Conservation (phyloP, 257 asterid genomes). For the Primulina eburnea region DNA sequence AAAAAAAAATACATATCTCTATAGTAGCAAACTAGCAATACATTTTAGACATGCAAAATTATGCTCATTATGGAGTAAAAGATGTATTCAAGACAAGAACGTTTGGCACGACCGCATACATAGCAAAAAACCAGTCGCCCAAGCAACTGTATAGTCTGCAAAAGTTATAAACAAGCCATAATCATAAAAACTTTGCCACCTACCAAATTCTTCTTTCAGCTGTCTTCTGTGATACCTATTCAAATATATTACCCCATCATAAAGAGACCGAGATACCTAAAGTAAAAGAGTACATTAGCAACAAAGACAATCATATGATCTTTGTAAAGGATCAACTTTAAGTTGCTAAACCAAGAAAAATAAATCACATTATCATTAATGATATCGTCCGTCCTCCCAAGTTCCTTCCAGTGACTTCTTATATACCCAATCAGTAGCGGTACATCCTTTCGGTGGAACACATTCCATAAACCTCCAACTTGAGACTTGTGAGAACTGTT, state of each 20-base stretch:
- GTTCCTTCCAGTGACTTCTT: constrained; percentile 50
- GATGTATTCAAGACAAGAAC: neutral
- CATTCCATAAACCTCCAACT: constrained; percentile 89
- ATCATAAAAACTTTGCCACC: constrained; percentile 28
- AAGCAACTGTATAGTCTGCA: neutral
- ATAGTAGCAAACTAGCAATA: neutral
- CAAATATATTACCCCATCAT: constrained; percentile 64
- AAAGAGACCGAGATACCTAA: constrained; percentile 71
- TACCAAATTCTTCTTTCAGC: constrained; percentile 88
- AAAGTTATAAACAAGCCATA: constrained; percentile 6
- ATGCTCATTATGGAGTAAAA: neutral
- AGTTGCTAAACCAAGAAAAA: constrained; percentile 24
- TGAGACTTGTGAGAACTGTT: constrained; percentile 29
- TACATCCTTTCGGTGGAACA: constrained; percentile 79
- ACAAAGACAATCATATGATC: constrained; percentile 23
- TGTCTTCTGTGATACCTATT: constrained; percentile 61
- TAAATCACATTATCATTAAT: constrained; percentile 45
- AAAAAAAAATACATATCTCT: too few species aligned
- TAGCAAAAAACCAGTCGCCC: neutral
- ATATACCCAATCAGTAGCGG: constrained; percentile 68
- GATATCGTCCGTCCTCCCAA: constrained; percentile 35
- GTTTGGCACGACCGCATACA: neutral
- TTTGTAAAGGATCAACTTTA: constrained; percentile 11
- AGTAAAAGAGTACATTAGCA: constrained; percentile 29
- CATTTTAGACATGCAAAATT: neutral